A percentile compares a stretch with the other conserved stretches of the same genome.
phyloP scores from a whole-genome alignment of 495 filamentous ascomycete genomes.

The Penicillium tannophilum region DNA sequence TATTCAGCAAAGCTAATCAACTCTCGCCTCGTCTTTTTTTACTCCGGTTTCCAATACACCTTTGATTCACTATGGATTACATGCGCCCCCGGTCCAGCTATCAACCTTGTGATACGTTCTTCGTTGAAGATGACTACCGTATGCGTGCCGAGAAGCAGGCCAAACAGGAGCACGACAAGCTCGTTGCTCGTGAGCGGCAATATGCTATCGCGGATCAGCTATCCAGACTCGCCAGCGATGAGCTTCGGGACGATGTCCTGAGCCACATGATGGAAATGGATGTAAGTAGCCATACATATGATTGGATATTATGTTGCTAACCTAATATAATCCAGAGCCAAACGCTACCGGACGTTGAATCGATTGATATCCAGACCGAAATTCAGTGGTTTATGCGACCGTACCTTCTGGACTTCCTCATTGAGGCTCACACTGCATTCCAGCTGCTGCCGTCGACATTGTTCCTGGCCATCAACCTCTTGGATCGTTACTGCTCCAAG shows the following conservation, averaged over 20 bases:
- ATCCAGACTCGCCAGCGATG: constrained; percentile 75
- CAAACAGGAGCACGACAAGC: constrained; percentile 66
- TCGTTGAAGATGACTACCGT: constrained; percentile 76
- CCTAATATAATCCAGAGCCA: constrained; percentile 59
- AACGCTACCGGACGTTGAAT: constrained; percentile 92
- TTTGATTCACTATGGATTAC: constrained; percentile 70
- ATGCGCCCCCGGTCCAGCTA: constrained; percentile 53
- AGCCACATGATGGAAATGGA: constrained; percentile 96
- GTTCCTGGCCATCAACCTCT: constrained; percentile 93
- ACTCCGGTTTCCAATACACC: constrained; percentile 7
- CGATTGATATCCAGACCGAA: constrained; percentile 98
- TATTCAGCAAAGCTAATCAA: constrained; percentile 27
- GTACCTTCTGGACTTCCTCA: constrained; percentile 96
- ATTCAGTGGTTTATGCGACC: constrained; percentile 99
- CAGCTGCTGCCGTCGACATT: constrained; percentile 91
- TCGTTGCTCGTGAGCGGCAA: constrained; percentile 74
- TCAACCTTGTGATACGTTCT: constrained; percentile 75
- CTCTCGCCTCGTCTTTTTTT: constrained; percentile 5
- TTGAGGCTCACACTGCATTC: constrained; percentile 95
- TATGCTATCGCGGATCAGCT: constrained; percentile 84
- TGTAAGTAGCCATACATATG: constrained; percentile 55
- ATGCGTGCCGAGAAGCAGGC: constrained; percentile 36
- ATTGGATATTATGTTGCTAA: constrained; percentile 16
- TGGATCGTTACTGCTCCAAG: constrained; percentile 96
- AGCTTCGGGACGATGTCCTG: constrained; percentile 91